Base-by-base conservation (phyloP, 2,329 filamentous ascomycete species). In the Aspergillus aculeatinus region DNA sequence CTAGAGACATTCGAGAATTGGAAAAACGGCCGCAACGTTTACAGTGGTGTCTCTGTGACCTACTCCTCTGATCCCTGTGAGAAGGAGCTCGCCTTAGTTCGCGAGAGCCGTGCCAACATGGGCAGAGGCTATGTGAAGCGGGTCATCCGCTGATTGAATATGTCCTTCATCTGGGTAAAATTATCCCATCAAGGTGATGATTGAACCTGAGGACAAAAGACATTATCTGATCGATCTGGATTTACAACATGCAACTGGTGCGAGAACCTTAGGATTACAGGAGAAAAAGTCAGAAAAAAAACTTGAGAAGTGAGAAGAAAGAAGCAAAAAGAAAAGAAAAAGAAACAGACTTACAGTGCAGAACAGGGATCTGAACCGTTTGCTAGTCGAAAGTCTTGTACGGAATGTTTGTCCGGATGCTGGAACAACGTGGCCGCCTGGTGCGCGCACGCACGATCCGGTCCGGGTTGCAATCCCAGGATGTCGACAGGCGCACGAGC, bases 21-120 rank as follows among this genome's bases (percentile, higher is more conserved):
- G 57, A 68, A 71, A 23, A 64, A 65, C 31, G 63, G 61, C 31
- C 66, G 66, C 12, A 63, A 64, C 39, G 69, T 67, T 25, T 78
- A 77, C 62, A 64, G 63, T 39, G 72, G 71, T 25, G 68, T 75
- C 50, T 69, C 70, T 27, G 69, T 77, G 44, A 72, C 73, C 16
- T 77, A 71, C 60, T 76, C 75, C 33, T 72, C 74, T 48, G 76
- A 77, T 59, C 76, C 76, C 4, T 77, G 76, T 63, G 76, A 78
- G 64, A 76, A 74, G 57, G 72, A 73, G 51, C 58, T 78, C 64
- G 66, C 69, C 49, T 65, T 77, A 55, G 59, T 65, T 48, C 63
- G 59, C n/a, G 64, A 69, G 39, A 62, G 57, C 19, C 64, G 67
- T 39, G 57, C 63, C 10, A 54, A 55, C 48, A 44, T 60, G 48